These are phyloP conservation scores for Sugiyamaella paludigena DNA, from an alignment of 1,139 yeast genomes.

Conservation along the genomic window DNA sequence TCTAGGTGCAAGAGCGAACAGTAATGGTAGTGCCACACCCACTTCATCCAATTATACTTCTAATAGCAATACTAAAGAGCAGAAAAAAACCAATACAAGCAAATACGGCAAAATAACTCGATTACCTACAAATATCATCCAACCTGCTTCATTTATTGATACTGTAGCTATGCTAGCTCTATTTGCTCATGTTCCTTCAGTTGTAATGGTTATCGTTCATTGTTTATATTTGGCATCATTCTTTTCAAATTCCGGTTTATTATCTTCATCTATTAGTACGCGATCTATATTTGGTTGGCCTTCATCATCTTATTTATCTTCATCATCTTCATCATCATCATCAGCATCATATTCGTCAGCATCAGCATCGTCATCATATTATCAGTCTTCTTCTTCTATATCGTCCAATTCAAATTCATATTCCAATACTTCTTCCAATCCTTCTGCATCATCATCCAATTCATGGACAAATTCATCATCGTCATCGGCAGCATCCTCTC, in stretches of 20 bases:
- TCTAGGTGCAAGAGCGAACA: background rate
- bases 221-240: slow-evolving; percentile 28
- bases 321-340: slow-evolving; percentile 12
- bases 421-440: background rate
- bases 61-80: background rate
- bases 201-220: slow-evolving; percentile 32
- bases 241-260: slow-evolving; percentile 19
- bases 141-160: slow-evolving; percentile 34
- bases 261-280: slow-evolving; percentile 15
- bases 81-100: slow-evolving; percentile 4
- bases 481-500: slow-evolving; percentile 1
- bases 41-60: background rate
- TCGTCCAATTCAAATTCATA: background rate
- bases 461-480: background rate
- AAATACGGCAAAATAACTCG: slow-evolving; percentile 2
- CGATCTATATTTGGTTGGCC: slow-evolving; percentile 24
- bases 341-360: slow-evolving; percentile 2
- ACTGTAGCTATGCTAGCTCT: slow-evolving; percentile 35
- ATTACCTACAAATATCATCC: slow-evolving; percentile 26
- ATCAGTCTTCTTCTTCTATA: background rate
- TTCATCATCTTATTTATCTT: slow-evolving; percentile 10
- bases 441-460: slow-evolving; percentile 1
- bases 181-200: slow-evolving; percentile 32
- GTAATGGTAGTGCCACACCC: slow-evolving; percentile 7
- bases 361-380: background rate